A percentile compares a stretch with the other conserved stretches of the same genome.
These are phyloP conservation scores for Verbena officinalis DNA, from an alignment of 257 asterid species.

Conservation along the genomic window DNA sequence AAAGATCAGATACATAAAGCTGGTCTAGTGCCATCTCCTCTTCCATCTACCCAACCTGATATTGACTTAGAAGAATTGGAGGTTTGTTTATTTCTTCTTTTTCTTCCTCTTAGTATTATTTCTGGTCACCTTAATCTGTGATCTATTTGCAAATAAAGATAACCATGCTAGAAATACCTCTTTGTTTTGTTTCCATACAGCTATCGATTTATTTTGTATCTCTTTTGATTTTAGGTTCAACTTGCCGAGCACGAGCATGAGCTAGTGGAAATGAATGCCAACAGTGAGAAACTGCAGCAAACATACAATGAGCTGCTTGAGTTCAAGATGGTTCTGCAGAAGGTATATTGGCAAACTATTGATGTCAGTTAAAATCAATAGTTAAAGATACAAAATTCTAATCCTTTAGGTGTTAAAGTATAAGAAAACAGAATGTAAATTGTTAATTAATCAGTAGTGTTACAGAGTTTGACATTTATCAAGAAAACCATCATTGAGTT, in stretches of 20 bases:
- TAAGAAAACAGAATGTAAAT: not conserved
- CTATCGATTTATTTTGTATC: conserved; percentile 12
- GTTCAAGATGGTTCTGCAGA: conserved; percentile 93
- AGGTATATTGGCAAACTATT: conserved; percentile 54
- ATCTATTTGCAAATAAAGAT: conserved; percentile 12
- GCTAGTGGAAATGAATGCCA: conserved; percentile 90
- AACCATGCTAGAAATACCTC: not conserved
- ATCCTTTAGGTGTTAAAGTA: not conserved
- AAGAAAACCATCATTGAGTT: not conserved
- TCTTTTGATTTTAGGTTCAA: conserved; percentile 49
- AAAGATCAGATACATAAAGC: conserved; percentile 95
- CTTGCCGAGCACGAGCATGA: conserved; percentile 94
- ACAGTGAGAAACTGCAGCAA: conserved; percentile 82
- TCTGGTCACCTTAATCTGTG: conserved; percentile 12
- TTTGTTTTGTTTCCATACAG: conserved; percentile 12
- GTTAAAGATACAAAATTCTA: conserved; percentile 3
- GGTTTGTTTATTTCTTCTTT: conserved; percentile 46
- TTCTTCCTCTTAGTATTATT: not conserved
- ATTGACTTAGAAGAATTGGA: conserved; percentile 90
- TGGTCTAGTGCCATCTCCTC: conserved; percentile 64
- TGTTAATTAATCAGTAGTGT: not conserved
- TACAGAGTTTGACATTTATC: not conserved
- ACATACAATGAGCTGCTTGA: conserved; percentile 93
- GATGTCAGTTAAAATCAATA: conserved; percentile 12
- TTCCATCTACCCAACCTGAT: conserved; percentile 79